phyloP scores from a whole-genome alignment of 129 eudicot species.

The Centella asiatica region DNA sequence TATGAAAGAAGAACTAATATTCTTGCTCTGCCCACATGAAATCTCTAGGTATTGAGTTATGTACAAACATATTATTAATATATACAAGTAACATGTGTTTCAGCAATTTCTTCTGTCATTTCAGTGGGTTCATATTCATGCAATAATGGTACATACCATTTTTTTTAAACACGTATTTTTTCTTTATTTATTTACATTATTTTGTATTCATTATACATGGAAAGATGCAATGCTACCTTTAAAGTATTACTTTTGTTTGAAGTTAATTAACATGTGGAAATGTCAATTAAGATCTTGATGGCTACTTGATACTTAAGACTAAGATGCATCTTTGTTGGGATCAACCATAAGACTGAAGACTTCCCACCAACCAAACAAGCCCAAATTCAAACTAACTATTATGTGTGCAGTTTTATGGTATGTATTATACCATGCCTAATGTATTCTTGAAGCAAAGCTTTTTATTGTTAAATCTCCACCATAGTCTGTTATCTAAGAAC shows the following conservation, averaged over 20 bases:
- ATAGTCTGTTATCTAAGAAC: too few species aligned
- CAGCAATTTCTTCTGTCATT: neutral
- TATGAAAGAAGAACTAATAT: neutral
- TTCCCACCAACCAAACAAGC: constrained; percentile 4
- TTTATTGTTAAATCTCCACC: too few species aligned
- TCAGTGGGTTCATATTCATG: neutral
- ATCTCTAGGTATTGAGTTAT: neutral
- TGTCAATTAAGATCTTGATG: neutral
- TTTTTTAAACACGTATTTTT: neutral
- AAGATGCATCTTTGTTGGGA: neutral
- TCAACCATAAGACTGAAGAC: neutral
- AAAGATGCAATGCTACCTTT: too few species aligned
- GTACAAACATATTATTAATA: neutral
- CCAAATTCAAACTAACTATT: neutral
- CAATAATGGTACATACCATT: neutral
- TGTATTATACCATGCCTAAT: too few species aligned
- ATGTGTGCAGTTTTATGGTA: too few species aligned
- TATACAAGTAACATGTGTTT: constrained; percentile 4
- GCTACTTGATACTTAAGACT: neutral
- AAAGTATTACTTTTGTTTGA: neutral
- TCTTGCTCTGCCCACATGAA: neutral
- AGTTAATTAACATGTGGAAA: neutral
- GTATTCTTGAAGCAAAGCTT: too few species aligned
- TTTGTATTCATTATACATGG: too few species aligned
- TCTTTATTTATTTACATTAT: too few species aligned